phyloP scores from a whole-genome alignment of 208 protist species.

The Leishmania lainsoni region DNA sequence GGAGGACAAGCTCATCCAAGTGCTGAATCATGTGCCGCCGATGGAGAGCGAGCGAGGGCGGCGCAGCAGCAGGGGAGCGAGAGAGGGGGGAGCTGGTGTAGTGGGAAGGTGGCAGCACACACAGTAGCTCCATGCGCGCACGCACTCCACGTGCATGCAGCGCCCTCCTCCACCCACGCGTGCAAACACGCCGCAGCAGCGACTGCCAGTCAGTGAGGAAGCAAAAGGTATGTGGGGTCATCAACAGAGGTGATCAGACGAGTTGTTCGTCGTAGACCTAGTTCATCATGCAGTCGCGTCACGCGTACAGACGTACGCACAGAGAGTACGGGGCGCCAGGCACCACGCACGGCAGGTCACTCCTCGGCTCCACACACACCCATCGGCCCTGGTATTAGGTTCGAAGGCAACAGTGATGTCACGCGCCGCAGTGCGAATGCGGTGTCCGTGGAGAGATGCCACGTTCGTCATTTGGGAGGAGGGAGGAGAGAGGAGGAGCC shows the following conservation, averaged over 20 bases:
- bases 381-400: too few relatives aligned
- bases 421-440: too few relatives aligned
- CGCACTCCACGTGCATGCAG: background rate
- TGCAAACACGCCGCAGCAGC: background rate
- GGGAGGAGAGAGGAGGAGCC: too few relatives aligned
- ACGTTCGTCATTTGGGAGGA: too few relatives aligned
- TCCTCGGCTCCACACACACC: too few relatives aligned
- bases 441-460: too few relatives aligned
- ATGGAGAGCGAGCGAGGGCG: background rate
- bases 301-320: too few relatives aligned
- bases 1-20: slow-evolving; percentile 27
- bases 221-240: slow-evolving; percentile 30
- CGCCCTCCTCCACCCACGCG: background rate
- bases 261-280: slow-evolving; percentile 39
- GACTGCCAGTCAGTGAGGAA: slow-evolving; percentile 34
- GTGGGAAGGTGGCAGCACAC: background rate
- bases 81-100: background rate
- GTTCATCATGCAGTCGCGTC: too few relatives aligned
- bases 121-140: background rate
- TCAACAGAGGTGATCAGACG: slow-evolving; percentile 26
- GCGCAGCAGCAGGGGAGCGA: background rate
- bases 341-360: too few relatives aligned
- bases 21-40: slow-evolving; percentile 15
- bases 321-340: too few relatives aligned
- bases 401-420: too few relatives aligned